Evolutionary conservation across 441 rosid species (phyloP).

Genomic region (Populus hybrid): DNA sequence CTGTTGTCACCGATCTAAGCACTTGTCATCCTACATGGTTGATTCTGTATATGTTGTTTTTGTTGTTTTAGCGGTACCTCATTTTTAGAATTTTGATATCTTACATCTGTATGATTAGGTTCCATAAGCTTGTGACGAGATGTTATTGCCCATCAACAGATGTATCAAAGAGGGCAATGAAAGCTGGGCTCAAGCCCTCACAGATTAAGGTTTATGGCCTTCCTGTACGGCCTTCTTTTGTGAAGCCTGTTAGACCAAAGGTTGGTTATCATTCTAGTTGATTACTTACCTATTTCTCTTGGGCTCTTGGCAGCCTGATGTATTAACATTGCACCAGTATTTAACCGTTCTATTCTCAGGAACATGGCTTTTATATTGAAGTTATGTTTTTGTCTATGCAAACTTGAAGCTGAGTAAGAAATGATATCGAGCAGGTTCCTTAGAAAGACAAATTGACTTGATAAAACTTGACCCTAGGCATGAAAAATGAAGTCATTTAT

Average conservation of each 20-base stretch:
- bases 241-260: constrained; percentile 92
- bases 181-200: constrained; percentile 74
- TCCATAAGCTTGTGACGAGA: constrained; percentile 98
- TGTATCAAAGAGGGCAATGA: constrained; percentile 81
- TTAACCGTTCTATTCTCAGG: neutral
- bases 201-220: constrained; percentile 94
- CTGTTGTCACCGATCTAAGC: constrained; percentile 90
- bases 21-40: constrained; percentile 99
- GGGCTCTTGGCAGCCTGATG: neutral
- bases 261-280: constrained; percentile 32
- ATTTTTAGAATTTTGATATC: constrained; percentile 19
- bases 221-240: constrained; percentile 95
- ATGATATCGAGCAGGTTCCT: neutral
- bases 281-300: neutral
- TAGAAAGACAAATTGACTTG: neutral
- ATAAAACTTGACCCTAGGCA: neutral
- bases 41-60: constrained; percentile 14
- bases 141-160: constrained; percentile 94
- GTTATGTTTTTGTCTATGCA: neutral
- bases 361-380: neutral
- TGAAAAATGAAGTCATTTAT: neutral
- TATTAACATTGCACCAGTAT: neutral
- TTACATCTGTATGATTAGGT: constrained; percentile 43
- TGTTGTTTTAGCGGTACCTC: constrained; percentile 10
- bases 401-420: neutral